Evolutionary conservation across 768 basidiomycete genomes (phyloP), one percentile per base, ranked within the genome.

Genomic region (Pleurotus ostreatus): DNA sequence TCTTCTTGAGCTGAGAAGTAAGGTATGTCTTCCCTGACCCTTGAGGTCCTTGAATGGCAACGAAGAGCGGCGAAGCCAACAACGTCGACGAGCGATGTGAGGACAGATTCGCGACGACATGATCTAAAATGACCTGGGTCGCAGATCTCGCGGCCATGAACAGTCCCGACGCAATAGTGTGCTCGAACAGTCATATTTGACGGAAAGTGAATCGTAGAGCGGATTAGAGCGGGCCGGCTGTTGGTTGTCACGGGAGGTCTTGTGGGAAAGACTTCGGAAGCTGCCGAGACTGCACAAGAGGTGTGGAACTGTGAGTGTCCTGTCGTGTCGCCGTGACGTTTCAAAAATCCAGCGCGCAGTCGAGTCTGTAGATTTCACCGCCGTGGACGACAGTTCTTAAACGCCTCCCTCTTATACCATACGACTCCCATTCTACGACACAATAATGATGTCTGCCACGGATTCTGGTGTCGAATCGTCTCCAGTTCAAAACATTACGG

Each of bases 11-110:
- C 25, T 75, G 78, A 4, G 78, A 75, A 4, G 90, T 84, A 23
- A 93, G 76, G 65, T 81, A 92, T 0, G 94, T 88, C 74, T 98
- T 98, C 34, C 95, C 94, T 52, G 89, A 90, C 9, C 95, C 95
- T 70, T 98, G 95, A 0, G 95, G 94, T 0, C 95, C 95, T 71
- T 97, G 95, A 13, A 97, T 65, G 2, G 86, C 94, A 11, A 95
- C 83, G 59, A 97, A 88, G 13, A 97, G 74, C 2, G 95, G 94
- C 20, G 62, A 65, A 1, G 57, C 47, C 22, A 16, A n/a, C 22
- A 16, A 25, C 16, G n/a, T 16, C 39, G 52, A 12, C 16, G 20
- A 11, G 13, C 49, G 56, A 41, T 57, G 56, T 13, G 13, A 20
- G 18, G 56, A n/a, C 2, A 51, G 56, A 15, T 51, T 34, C 16